Evolutionary conservation across 179 eudicot species (phyloP), one percentile per base, ranked within the genome.

Genomic region (Camellia oleifera): DNA sequence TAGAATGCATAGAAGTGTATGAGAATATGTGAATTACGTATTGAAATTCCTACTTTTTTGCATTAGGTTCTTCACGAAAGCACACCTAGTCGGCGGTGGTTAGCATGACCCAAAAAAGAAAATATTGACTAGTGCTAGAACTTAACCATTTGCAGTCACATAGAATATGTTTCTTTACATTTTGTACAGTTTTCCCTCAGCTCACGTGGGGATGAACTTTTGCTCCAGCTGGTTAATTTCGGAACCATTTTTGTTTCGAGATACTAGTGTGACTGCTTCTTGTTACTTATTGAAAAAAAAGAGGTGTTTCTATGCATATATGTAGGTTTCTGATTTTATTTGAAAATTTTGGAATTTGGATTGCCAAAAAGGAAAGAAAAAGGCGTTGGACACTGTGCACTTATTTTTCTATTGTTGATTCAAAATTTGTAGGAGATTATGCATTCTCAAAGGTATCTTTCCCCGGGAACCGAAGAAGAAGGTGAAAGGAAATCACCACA

Each of bases 391-490:
- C 6, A 32, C 4, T 3, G 10, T 69, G 48, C 0, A 0, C 75
- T 72, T 56, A 56, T 9, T 66, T 44, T 26, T 64, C 1, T 46
- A 26, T n/a, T 69, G 15, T 17, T 20, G 2, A 2, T 79, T 42
- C 46, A 12, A 20, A 60, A 11, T 54, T 52, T 76, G 17, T 86
- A 95, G 99, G 95, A 89, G 88, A 84, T 67, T 94, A 83, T 94
- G 98, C 87, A 95, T 95, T 75, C 86, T 91, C 52, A 95, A 95
- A 85, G 99, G 99, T 60, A 78, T 95, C 44, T 92, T 88, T 68
- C 99, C 99, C 5, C 88, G 98, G 61, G 98, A 92, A 57, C 98
- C 98, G 9, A 95, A 94, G 96, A 95, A 91, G 93, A 95, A 95
- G 90, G 86, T 94, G 56, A 94, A 94, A 83, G 99, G 98, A 81